These are phyloP conservation scores for Posidonia australis DNA, from an alignment of 106 monocot genomes.

Conservation along the genomic window DNA sequence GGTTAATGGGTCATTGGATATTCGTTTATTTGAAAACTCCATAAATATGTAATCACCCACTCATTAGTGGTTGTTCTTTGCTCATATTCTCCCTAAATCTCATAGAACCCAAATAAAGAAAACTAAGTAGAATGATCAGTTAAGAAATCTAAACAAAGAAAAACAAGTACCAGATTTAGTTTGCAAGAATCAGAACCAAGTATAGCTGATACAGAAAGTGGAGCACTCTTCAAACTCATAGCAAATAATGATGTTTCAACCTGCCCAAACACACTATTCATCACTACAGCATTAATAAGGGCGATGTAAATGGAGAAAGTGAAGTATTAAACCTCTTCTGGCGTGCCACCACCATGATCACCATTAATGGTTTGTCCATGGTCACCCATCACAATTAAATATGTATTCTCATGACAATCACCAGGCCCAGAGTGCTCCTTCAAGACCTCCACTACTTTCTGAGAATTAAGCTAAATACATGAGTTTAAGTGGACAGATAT, in stretches of 20 bases:
- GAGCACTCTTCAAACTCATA: conserved; percentile 52
- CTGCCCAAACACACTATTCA: conserved; percentile 19
- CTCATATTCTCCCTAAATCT: no score
- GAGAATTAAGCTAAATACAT: conserved; percentile 3
- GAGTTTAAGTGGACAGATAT: not conserved
- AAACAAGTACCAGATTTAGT: conserved; percentile 11
- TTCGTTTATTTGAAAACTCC: no score
- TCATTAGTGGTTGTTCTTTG: no score
- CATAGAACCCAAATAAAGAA: no score
- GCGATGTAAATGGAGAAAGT: not conserved
- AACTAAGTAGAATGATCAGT: no score
- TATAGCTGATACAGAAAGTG: conserved; percentile 40
- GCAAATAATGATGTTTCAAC: conserved; percentile 94
- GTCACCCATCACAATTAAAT: conserved; percentile 91
- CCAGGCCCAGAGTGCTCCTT: conserved; percentile 62
- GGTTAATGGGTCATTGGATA: no score
- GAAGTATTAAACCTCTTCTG: conserved; percentile 57
- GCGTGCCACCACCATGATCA: conserved; percentile 96
- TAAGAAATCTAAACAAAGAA: not conserved
- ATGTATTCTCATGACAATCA: conserved; percentile 79
- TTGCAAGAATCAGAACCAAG: conserved; percentile 40
- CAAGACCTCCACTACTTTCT: conserved; percentile 69
- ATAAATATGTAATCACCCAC: no score
- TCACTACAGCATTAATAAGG: not conserved
- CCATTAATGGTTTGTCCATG: conserved; percentile 96